These are phyloP conservation scores for Kurtzmaniella fragi DNA, from an alignment of 805 yeast species.

Conservation along the genomic window DNA sequence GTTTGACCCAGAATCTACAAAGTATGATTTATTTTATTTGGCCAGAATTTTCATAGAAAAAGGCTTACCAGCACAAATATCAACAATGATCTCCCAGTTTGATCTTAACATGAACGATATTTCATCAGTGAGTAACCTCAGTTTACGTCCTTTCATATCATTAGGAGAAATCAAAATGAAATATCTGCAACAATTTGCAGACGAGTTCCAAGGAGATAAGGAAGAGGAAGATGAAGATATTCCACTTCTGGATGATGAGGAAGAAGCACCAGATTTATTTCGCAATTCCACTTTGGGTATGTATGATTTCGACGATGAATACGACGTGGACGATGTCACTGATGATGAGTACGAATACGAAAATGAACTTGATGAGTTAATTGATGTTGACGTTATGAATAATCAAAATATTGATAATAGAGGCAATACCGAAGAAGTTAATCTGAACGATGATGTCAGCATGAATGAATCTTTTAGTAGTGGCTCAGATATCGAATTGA, in stretches of 20 bases:
- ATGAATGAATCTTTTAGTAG: slow-evolving; percentile 9
- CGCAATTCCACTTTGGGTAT: slow-evolving; percentile 88
- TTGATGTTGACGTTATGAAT: slow-evolving; percentile 34
- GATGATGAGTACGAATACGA: slow-evolving; percentile 24
- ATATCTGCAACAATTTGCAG: slow-evolving; percentile 54
- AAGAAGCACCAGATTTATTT: slow-evolving; percentile 80
- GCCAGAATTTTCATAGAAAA: slow-evolving; percentile 67
- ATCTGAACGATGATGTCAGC: slow-evolving; percentile 3
- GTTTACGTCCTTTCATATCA: slow-evolving; percentile 54
- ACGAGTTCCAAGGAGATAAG: slow-evolving; percentile 46
- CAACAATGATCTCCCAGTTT: slow-evolving; percentile 55
- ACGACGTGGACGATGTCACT: slow-evolving; percentile 56
- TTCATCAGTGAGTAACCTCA: slow-evolving; percentile 51
- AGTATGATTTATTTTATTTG: slow-evolving; percentile 58
- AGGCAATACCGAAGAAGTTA: slow-evolving; percentile 10
- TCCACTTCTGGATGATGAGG: slow-evolving; percentile 38
- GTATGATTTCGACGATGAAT: slow-evolving; percentile 78
- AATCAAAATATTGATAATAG: slow-evolving; percentile 25
- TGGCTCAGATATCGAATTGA: slow-evolving; percentile 5
- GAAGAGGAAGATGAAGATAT: slow-evolving; percentile 34
- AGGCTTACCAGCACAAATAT: slow-evolving; percentile 52
- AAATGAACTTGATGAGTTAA: slow-evolving; percentile 26
- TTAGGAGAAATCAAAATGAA: slow-evolving; percentile 54
- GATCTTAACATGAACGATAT: slow-evolving; percentile 74
- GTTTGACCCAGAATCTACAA: slow-evolving; percentile 43